A percentile compares a stretch with the other conserved stretches of the same genome.
phyloP scores from a whole-genome alignment of 805 yeast species.

The Kodamaea restingae region DNA sequence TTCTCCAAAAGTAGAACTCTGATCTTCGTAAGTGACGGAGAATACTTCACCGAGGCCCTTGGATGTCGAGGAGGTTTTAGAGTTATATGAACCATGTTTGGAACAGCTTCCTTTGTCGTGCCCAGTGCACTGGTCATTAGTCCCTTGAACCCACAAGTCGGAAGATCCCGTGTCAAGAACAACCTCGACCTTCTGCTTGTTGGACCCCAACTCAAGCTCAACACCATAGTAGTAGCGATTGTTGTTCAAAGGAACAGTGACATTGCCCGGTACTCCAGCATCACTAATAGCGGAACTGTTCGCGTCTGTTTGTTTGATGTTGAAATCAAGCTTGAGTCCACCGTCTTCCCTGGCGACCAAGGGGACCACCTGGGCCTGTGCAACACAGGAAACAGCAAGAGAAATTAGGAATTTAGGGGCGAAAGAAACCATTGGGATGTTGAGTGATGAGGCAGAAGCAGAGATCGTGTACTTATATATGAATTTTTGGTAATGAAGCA shows the following conservation, averaged over 20 bases:
- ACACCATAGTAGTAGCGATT: neutral
- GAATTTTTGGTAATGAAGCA: too few species aligned
- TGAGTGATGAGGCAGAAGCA: too few species aligned
- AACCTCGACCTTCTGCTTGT: conserved; percentile 7
- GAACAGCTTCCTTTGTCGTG: conserved; percentile 1
- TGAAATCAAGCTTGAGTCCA: too few species aligned
- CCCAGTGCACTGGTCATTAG: neutral
- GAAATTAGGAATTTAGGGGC: too few species aligned
- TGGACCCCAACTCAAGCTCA: conserved; percentile 8
- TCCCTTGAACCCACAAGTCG: conserved; percentile 7
- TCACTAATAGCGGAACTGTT: too few species aligned
- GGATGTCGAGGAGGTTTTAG: conserved; percentile 9
- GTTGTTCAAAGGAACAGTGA: neutral
- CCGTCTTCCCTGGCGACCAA: too few species aligned
- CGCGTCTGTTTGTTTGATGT: neutral
- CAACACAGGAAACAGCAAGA: too few species aligned
- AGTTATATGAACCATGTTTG: conserved; percentile 9
- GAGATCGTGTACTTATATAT: too few species aligned
- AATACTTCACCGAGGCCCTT: conserved; percentile 3
- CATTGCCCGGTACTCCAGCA: too few species aligned
- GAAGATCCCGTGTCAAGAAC: too few species aligned
- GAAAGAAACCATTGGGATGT: too few species aligned
- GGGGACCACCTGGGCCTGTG: too few species aligned
- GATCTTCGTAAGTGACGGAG: conserved; percentile 7
- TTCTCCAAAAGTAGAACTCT: conserved; percentile 6